Conservation (phyloP, 1,284 basidiomycete genomes). For the Tilletia horrida region DNA sequence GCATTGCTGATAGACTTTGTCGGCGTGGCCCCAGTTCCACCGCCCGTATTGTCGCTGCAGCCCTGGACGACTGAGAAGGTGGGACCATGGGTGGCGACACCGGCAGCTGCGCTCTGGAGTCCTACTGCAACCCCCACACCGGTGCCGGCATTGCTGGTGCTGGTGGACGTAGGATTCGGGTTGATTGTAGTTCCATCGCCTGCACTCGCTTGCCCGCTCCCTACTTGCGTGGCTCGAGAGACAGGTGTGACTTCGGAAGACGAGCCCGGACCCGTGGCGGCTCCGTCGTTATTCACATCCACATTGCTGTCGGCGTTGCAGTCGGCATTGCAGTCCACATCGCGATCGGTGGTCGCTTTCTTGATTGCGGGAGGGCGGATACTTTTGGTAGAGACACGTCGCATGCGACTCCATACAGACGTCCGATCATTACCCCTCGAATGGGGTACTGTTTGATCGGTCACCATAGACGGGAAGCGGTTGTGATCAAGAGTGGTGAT, state of each 20-base stretch:
- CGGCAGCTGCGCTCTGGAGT: slow-evolving; percentile 1
- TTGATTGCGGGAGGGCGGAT: not conserved
- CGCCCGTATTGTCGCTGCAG: not conserved
- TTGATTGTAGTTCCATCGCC: slow-evolving; percentile 1
- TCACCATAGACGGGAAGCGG: too few species aligned
- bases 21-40: not conserved
- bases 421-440: too few species aligned
- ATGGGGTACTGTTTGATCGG: too few species aligned
- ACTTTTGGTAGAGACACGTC: too few species aligned
- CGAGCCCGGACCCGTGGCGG: not conserved
- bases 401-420: too few species aligned
- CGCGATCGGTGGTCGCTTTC: not conserved
- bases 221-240: not conserved
- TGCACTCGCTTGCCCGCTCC: not conserved
- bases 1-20: not conserved
- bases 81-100: not conserved
- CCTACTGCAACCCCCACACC: not conserved
- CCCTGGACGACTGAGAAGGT: slow-evolving; percentile 9
- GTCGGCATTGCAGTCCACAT: not conserved
- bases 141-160: not conserved
- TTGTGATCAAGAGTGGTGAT: not conserved
- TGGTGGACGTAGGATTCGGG: not conserved
- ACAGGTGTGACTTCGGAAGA: too few species aligned
- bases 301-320: not conserved
- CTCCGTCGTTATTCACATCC: slow-evolving; percentile 9